Conservation (phyloP, 2,329 filamentous ascomycete genomes). For the Sclerotinia subarctica region DNA sequence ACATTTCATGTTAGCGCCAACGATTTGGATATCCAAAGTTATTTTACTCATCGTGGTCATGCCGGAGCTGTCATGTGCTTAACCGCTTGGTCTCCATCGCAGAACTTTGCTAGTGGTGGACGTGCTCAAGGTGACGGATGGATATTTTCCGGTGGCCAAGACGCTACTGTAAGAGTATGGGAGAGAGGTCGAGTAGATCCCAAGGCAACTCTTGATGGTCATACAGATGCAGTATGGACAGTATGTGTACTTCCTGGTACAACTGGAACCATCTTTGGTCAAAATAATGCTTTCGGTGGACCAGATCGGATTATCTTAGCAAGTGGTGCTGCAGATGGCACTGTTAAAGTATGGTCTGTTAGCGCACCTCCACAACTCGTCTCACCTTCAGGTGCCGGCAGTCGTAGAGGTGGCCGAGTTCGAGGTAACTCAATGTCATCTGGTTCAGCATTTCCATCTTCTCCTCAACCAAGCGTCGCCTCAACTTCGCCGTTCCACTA, state of each 20-base stretch:
- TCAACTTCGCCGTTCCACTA: constrained; percentile 84
- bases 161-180: constrained; percentile 91
- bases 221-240: constrained; percentile 94
- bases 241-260: constrained; percentile 88
- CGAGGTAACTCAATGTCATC: constrained; percentile 92
- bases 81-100: constrained; percentile 80
- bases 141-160: constrained; percentile 97
- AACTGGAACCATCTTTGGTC: constrained; percentile 75
- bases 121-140: constrained; percentile 89
- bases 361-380: constrained; percentile 83
- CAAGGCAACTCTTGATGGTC: constrained; percentile 89
- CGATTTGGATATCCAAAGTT: constrained; percentile 87
- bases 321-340: constrained; percentile 87
- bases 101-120: constrained; percentile 85
- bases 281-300: constrained; percentile 69
- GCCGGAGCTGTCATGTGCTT: constrained; percentile 84
- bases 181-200: constrained; percentile 91
- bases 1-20: constrained; percentile 46
- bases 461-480: constrained; percentile 83
- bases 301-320: constrained; percentile 86
- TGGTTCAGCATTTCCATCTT: constrained; percentile 85
- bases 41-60: constrained; percentile 94
- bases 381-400: constrained; percentile 68
- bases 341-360: constrained; percentile 90
- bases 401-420: constrained; percentile 70